phyloP scores from a whole-genome alignment of 768 basidiomycete genomes.

The Lactarius evosmus region DNA sequence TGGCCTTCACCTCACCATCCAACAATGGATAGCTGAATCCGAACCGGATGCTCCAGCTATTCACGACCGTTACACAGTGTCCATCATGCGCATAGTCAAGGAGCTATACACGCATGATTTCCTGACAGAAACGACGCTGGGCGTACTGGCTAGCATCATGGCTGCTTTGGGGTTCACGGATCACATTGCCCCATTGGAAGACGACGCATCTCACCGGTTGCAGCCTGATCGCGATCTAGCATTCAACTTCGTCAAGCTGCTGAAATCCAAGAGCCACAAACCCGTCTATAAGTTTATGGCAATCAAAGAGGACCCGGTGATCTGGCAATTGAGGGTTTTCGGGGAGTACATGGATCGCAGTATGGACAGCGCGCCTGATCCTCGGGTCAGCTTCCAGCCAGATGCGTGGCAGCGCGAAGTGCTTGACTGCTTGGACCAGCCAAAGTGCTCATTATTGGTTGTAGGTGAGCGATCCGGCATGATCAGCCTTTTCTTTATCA shows the following conservation, averaged over 20 bases:
- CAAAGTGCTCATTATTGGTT: constrained; percentile 56
- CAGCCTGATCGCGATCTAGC: constrained; percentile 34
- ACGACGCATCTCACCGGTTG: constrained; percentile 25
- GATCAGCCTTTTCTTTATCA: neutral
- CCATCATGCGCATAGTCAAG: constrained; percentile 49
- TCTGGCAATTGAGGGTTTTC: constrained; percentile 67
- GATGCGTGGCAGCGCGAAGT: constrained; percentile 72
- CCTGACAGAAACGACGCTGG: constrained; percentile 38
- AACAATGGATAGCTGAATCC: constrained; percentile 50
- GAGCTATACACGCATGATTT: constrained; percentile 40
- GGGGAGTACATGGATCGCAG: constrained; percentile 71
- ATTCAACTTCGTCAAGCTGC: constrained; percentile 57
- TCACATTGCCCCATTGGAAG: constrained; percentile 35
- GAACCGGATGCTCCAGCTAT: constrained; percentile 37
- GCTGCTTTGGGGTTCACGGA: constrained; percentile 47
- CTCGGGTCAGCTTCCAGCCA: constrained; percentile 58
- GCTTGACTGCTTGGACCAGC: constrained; percentile 57
- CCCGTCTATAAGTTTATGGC: constrained; percentile 50
- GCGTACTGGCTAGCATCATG: constrained; percentile 42
- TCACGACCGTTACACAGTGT: constrained; percentile 46
- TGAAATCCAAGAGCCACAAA: constrained; percentile 43
- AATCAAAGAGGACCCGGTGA: constrained; percentile 52
- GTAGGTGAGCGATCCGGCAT: constrained; percentile 46
- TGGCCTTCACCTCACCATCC: constrained; percentile 49
- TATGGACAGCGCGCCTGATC: constrained; percentile 59